Evolutionary conservation across 768 basidiomycete species (phyloP).

Genomic region (Kwoniella europaea): DNA sequence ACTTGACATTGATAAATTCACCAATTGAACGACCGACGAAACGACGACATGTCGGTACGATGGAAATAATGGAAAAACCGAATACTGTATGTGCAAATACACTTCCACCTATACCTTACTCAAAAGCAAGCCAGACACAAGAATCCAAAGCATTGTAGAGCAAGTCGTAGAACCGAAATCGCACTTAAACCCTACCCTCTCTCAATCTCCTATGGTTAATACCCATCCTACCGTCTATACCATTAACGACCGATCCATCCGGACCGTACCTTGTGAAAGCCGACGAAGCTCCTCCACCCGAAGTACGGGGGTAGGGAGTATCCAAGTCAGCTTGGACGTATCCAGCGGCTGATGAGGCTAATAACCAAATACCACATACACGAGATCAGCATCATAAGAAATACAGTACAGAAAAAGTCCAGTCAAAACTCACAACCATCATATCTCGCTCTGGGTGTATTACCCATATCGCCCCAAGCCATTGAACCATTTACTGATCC

Average conservation of each 20-base stretch:
- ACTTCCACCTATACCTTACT: no score
- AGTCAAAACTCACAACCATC: conserved; percentile 45
- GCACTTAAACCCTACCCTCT: conserved; percentile 19
- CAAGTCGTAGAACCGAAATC: no score
- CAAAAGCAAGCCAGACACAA: no score
- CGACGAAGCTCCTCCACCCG: conserved; percentile 29
- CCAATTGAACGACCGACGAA: no score
- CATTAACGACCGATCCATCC: conserved; percentile 27
- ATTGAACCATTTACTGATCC: conserved; percentile 16
- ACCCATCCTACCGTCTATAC: conserved; percentile 28
- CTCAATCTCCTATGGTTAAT: conserved; percentile 20
- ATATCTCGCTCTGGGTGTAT: conserved; percentile 41
- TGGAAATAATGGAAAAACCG: no score
- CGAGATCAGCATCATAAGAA: neutral
- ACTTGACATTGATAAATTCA: no score
- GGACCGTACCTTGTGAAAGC: conserved; percentile 39
- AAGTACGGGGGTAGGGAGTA: conserved; percentile 43
- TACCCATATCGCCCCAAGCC: conserved; percentile 35
- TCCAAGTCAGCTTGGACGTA: conserved; percentile 47
- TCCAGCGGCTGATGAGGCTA: conserved; percentile 13
- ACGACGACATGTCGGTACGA: no score
- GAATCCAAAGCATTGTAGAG: no score
- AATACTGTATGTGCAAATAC: no score
- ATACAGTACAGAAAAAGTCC: neutral
- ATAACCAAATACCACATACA: neutral